A percentile compares a stretch with the other conserved stretches of the same genome.
Conservation (phyloP, 345 rosid genomes). For the Citrus maxima region DNA sequence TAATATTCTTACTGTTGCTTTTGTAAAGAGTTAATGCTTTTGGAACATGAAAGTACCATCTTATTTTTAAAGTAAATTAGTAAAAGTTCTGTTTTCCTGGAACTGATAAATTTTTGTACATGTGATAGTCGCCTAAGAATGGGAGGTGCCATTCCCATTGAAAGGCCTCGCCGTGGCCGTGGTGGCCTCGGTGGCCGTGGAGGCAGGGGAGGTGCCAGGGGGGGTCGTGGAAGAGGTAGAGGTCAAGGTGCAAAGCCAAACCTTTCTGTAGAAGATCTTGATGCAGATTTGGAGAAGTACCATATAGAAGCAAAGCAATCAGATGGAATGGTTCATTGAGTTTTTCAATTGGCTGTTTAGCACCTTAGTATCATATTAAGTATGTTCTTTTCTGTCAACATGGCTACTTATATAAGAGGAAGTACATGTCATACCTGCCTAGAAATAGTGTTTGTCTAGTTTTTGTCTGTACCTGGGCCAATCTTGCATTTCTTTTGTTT, state of each 20-base stretch:
- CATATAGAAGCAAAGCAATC: slow-evolving; percentile 47
- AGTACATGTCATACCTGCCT: not conserved
- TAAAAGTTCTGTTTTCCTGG: not conserved
- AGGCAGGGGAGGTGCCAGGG: slow-evolving; percentile 30
- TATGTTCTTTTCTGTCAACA: not conserved
- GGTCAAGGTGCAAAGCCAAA: slow-evolving; percentile 30
- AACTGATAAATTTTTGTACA: slow-evolving; percentile 1
- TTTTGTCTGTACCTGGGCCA: not conserved
- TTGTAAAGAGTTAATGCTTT: not conserved
- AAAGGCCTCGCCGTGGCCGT: slow-evolving; percentile 20
- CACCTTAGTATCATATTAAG: not conserved
- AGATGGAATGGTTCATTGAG: slow-evolving; percentile 17
- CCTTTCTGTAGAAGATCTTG: slow-evolving; percentile 53
- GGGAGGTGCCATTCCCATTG: slow-evolving; percentile 25
- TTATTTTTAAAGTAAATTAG: not conserved
- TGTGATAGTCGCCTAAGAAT: slow-evolving; percentile 38
- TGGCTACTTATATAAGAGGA: not conserved
- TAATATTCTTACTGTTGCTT: not conserved
- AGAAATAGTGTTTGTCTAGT: not conserved
- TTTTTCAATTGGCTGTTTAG: not conserved
- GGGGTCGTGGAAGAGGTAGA: slow-evolving; percentile 38
- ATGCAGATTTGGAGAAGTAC: slow-evolving; percentile 62
- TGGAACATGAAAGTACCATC: not conserved
- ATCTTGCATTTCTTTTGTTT: not conserved
- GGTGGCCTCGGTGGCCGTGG: slow-evolving; percentile 31